Evolutionary conservation across 306 rosid species (phyloP), one percentile per base, ranked within the genome.

Genomic region (Styphnolobium japonicum): DNA sequence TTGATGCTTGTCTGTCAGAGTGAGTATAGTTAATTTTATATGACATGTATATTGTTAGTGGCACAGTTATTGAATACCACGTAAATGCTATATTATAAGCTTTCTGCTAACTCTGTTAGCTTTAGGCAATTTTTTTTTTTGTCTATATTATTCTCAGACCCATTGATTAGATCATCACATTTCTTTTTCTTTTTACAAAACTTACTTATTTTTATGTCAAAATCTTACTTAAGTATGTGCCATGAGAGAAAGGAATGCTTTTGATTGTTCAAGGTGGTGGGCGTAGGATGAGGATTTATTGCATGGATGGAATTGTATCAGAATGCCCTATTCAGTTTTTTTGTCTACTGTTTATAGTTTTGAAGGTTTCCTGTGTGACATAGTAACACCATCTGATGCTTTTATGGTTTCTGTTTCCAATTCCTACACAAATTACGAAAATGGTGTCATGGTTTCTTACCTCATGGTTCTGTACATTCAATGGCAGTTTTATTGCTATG

Each of bases 1-100:
- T 91, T 56, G 46, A 70, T 22, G 29, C 87, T 40, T 83, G 73
- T 79, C 77, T 91, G 70, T 93, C 96, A 68, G 92, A 82, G 98
- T 93, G 82, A 88, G 96, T 80, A 49, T 34, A 55, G 78, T 62
- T 69, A 39, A 65, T 52, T 53, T 46, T 56, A 37, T 72, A 48
- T 46, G 78, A 58, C 63, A 79, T 46, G 71, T 74, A 18, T 70
- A 37, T 15, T 68, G 43, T 15, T 60, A 43, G 51, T 66, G 57
- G 43, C 56, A 37, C 34, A 6, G 55, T 43, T 66, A 46, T 25
- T 78, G 52, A 61, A 27, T 15, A 10, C 51, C 57, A 23, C 40
- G 58, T 7, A 51, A 52, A 39, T 63, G 39, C 52, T 22, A 39
- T 65, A 25, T n/a, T 63, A 19, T 77, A 73, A 71, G 77, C 55